Base-by-base conservation (phyloP, 306 rosid genomes). In the Citrullus mucosospermus region DNA sequence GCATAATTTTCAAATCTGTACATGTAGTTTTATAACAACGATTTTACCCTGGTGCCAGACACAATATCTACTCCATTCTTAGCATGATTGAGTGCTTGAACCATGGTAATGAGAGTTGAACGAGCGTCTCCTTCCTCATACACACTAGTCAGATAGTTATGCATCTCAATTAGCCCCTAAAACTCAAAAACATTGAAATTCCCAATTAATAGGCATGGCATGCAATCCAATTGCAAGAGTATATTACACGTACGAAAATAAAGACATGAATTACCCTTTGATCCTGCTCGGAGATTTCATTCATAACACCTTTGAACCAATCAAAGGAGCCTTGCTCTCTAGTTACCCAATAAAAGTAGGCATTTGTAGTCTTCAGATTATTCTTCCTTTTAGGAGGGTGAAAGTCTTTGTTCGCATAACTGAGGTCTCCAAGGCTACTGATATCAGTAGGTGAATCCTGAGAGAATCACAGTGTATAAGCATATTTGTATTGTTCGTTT, bases 231-330 rank as follows among this genome's bases (percentile, higher is more conserved):
- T 74, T 54, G 46, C 50, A 17, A 28, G 44, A 28, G 9, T 50
- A 50, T 30, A 51, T 16, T 30, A 13, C 25, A 15, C 44, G 9
- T 51, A 51, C 28, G 60, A 6, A 74, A 17, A 54, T 30, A 34
- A 54, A 54, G 57, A 46, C 55, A 22, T 34, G 11, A 76, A 76
- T 15, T 85, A 87, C 99, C 99, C 99, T 84, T 88, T 91, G 98
- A 90, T 96, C 99, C 78, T 85, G 90, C 68, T 91, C 96, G 25
- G 98, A 96, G 73, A 96, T 92, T 89, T 96, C 99, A 82, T 96
- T 96, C 99, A 96, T 96, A 58, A 96, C 98, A 77, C 98, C 99
- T 88, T 96, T 96, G 84, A 96, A 96, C 99, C 99, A 96, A 90
- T 96, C 99, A 75, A 96, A 96, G 54, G 99, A 96, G 48, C 99